Conservation (phyloP, 2,329 filamentous ascomycete genomes). For the Purpureocillium takamizusanense region DNA sequence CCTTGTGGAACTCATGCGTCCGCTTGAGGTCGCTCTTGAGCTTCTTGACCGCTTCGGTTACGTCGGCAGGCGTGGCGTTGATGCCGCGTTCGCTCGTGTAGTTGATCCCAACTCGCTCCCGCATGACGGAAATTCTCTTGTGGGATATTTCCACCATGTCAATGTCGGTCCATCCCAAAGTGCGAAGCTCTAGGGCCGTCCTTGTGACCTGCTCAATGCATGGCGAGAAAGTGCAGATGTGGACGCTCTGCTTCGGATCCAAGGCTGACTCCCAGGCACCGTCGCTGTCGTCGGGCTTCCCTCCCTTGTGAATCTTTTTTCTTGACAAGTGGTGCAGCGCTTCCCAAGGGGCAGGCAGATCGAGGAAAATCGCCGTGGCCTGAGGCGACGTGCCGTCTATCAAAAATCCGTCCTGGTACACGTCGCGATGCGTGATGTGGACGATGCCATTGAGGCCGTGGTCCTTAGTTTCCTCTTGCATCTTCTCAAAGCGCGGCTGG, state of each 20-base stretch:
- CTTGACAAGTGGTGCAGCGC: constrained; percentile 69
- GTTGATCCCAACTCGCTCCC: constrained; percentile 70
- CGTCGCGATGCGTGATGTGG: constrained; percentile 67
- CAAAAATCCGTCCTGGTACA: constrained; percentile 67
- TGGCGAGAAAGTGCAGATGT: constrained; percentile 91
- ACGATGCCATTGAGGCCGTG: constrained; percentile 60
- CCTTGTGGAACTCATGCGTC: constrained; percentile 54
- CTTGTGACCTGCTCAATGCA: constrained; percentile 93
- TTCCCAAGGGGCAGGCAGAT: constrained; percentile 74
- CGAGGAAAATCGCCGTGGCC: constrained; percentile 67
- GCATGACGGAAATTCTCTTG: constrained; percentile 68
- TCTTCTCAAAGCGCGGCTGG: constrained; percentile 58
- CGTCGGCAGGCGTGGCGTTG: constrained; percentile 61
- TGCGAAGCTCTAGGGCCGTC: constrained; percentile 72
- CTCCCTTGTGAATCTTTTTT: constrained; percentile 17
- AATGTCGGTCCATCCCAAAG: constrained; percentile 82
- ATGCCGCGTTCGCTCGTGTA: constrained; percentile 57
- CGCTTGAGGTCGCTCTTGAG: constrained; percentile 66
- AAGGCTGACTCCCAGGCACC: constrained; percentile 49
- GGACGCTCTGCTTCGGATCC: constrained; percentile 59
- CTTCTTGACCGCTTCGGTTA: constrained; percentile 68
- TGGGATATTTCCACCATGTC: constrained; percentile 87
- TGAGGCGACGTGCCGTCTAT: constrained; percentile 49
- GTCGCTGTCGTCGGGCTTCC: constrained; percentile 12
- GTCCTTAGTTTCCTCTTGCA: constrained; percentile 58